phyloP scores from a whole-genome alignment of 352 stramenopile species.

The Globisporangium okanoganense region DNA sequence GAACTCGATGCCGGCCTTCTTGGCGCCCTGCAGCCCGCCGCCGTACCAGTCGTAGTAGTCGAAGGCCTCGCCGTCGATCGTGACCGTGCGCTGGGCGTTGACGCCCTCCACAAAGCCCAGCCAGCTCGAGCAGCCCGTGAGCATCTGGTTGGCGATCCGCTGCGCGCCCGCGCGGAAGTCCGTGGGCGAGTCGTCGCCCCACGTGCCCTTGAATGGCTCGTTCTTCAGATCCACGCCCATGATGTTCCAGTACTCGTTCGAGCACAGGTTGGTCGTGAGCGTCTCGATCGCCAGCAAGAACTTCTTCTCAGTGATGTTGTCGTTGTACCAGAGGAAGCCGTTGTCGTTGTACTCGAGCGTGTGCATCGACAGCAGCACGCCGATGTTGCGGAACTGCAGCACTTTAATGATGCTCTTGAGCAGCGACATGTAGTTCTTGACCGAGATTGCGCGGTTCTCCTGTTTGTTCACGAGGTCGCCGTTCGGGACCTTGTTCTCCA shows the following conservation, averaged over 20 bases:
- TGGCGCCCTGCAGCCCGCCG: constrained; percentile 27
- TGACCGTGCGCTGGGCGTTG: constrained; percentile 21
- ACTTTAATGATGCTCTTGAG: constrained; percentile 51
- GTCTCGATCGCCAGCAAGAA: constrained; percentile 30
- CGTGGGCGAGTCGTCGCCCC: constrained; percentile 21
- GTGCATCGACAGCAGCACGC: constrained; percentile 58
- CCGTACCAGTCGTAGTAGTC: constrained; percentile 40
- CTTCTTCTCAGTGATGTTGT: constrained; percentile 31
- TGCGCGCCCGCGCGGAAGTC: constrained; percentile 25
- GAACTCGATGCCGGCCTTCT: constrained; percentile 19
- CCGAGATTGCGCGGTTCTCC: constrained; percentile 58
- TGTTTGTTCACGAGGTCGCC: constrained; percentile 39
- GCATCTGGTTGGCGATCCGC: constrained; percentile 28
- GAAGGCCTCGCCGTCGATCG: constrained; percentile 22
- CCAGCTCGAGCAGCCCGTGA: constrained; percentile 29
- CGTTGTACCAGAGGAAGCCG: constrained; percentile 43
- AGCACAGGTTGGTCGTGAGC: constrained; percentile 25
- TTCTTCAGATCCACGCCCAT: constrained; percentile 40
- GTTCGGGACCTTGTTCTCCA: constrained; percentile 56
- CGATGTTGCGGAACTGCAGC: constrained; percentile 52
- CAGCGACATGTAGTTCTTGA: constrained; percentile 45
- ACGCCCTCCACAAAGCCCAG: constrained; percentile 37
- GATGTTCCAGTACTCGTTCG: constrained; percentile 32
- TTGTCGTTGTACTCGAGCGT: constrained; percentile 43
- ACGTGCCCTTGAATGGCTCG: constrained; percentile 30